Base-by-base conservation (phyloP, 2,329 filamentous ascomycete species). In the Trichoderma arundinaceum region DNA sequence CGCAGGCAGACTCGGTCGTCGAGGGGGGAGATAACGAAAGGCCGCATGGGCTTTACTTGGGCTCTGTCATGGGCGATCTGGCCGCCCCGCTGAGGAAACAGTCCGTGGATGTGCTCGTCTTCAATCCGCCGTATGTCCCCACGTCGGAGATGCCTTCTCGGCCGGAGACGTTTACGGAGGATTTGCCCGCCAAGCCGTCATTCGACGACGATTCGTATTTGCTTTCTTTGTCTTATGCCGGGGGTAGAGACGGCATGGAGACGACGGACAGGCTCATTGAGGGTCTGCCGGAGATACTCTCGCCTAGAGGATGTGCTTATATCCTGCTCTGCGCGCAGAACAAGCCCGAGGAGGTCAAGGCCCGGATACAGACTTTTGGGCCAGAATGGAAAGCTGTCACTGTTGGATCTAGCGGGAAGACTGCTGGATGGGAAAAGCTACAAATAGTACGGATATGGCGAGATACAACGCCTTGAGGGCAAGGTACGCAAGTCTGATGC, bases 41-140 rank as follows among this genome's bases (percentile, higher is more conserved):
- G 33, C 77, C 77, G 13, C 82, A 77, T 59, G 84, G 80, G 3
- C 72, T 79, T 8, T 92, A 90, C 71, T 77, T 95, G 7, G 90
- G 88, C 46, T 85, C 89, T 17, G 75, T 90, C 32, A 88, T 88
- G 66, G 89, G 86, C 1, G 92, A 98, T 74, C 83, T 99, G 0
- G 83, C 84, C 4, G 77, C 84, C 2, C 80, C 89, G 0, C 79
- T 96, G 46, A 83, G 84, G 7, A 74, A 80, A 0, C 81, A 83
- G 2, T 65, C 57, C 12, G 84, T 96, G 5, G 95, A 99, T 74
- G 84, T 99, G 10, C 83, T 99, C 68, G 85, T 99, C 33, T 99
- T 98, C 83, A 99, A 99, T 75, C 95, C 95, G 61, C 95, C 95
- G 0, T 99, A 99, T 75, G 95, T 99, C 13, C 95, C 95, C 1